These are phyloP conservation scores for Colletotrichum gloeosporioides DNA, from an alignment of 2,329 filamentous ascomycete genomes.

Conservation along the genomic window DNA sequence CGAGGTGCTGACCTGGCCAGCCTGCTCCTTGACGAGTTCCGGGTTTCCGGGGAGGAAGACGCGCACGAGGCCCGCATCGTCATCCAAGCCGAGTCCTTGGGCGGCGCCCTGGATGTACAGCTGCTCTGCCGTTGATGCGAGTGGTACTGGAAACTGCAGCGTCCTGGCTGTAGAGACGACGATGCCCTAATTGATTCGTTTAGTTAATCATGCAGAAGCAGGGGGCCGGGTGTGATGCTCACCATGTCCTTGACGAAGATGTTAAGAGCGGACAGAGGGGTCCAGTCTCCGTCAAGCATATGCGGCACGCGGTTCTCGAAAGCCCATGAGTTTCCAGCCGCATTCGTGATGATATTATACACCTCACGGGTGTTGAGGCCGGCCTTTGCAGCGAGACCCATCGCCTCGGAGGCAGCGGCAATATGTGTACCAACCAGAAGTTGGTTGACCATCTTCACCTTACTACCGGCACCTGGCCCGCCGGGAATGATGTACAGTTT, in stretches of 20 bases:
- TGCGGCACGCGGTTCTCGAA: slow-evolving; percentile 61
- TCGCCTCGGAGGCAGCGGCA: slow-evolving; percentile 54
- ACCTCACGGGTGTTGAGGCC: slow-evolving; percentile 46
- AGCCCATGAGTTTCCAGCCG: slow-evolving; percentile 52
- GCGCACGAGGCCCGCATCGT: slow-evolving; percentile 32
- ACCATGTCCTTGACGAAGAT: slow-evolving; percentile 42
- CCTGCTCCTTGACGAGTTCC: slow-evolving; percentile 22
- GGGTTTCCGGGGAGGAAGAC: slow-evolving; percentile 25
- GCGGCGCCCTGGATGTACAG: slow-evolving; percentile 31
- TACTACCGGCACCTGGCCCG: slow-evolving; percentile 54
- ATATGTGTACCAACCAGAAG: slow-evolving; percentile 58
- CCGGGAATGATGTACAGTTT: slow-evolving; percentile 60
- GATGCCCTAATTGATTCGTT: slow-evolving; percentile 23
- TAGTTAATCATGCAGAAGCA: background rate
- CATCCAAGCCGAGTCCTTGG: slow-evolving; percentile 30
- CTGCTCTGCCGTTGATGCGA: slow-evolving; percentile 38
- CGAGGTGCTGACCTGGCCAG: background rate
- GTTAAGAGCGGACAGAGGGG: slow-evolving; percentile 36
- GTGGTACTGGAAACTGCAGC: slow-evolving; percentile 38
- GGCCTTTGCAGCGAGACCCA: slow-evolving; percentile 54
- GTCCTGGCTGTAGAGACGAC: slow-evolving; percentile 33
- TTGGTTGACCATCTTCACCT: slow-evolving; percentile 60
- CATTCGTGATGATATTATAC: slow-evolving; percentile 32
- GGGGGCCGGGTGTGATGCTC: background rate
- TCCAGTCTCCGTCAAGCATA: slow-evolving; percentile 56